Evolutionary conservation across 2,329 filamentous ascomycete species (phyloP), one percentile per base, ranked within the genome.

Genomic region (Monosporascus sp.): DNA sequence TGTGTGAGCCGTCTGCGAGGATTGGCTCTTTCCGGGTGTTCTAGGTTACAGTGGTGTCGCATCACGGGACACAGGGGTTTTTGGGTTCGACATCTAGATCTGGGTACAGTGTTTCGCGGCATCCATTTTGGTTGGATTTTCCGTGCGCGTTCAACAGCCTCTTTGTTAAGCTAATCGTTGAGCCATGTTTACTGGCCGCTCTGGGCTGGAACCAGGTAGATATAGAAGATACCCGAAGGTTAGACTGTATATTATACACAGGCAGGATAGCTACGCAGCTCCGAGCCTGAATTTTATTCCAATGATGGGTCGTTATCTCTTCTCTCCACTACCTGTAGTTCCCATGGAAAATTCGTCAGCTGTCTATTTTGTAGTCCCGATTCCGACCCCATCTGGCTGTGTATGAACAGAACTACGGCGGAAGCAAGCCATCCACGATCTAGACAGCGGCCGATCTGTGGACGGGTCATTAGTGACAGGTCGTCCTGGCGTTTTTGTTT

Each of bases 161-260:
- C 55, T 56, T 50, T 53, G 52, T 59, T 61, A 59, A 53, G 56
- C 60, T 62, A 59, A 61, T 63, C 62, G 53, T 53, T 60, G 58
- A 64, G 63, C 63, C 62, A 61, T 54, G 54, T 61, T 53, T 20
- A 57, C 59, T 60, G 58, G 60, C 59, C 59, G 56, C 57, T 60
- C 66, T 64, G 66, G 66, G 64, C 66, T 65, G 67, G 67, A 61
- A 64, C 66, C 66, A 65, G 64, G 59, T 66, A 61, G 63, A 67
- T 68, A 34, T 46, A 69, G 66, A 66, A 63, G 64, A 69, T 69
- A 69, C 67, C 67, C 66, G 59, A 60, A 53, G 58, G 59, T 64
- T 69, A 69, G 66, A 69, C 64, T 68, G 66, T 69, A 68, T 63
- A 68, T 58, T 69, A 67, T 26, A 61, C 50, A 66, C 53, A 62